Conservation (phyloP, 495 filamentous ascomycete species). For the Aspergillus campestris region DNA sequence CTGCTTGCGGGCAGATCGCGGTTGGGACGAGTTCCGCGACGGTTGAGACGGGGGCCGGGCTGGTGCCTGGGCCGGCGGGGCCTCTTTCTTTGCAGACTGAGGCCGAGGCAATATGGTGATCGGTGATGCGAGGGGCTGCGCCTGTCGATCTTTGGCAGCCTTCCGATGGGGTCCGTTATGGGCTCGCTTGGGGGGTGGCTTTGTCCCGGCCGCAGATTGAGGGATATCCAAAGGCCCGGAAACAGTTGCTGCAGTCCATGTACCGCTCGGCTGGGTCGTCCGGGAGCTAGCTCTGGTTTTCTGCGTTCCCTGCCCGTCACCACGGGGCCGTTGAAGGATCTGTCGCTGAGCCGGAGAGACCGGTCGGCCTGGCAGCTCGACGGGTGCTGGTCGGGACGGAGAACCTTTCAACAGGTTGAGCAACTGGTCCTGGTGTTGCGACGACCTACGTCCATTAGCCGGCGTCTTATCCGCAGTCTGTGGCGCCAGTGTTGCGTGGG, state of each 20-base stretch:
- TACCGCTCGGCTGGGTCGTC: constrained; percentile 5
- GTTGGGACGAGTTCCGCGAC: constrained; percentile 9
- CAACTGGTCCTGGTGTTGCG: constrained; percentile 34
- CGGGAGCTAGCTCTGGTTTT: constrained; percentile 10
- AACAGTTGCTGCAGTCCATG: constrained; percentile 38
- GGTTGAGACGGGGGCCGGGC: constrained; percentile 7
- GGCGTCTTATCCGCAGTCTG: constrained; percentile 10
- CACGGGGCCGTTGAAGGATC: constrained; percentile 28
- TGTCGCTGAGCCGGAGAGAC: constrained; percentile 21
- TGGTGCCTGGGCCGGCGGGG: constrained; percentile 8
- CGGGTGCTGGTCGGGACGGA: constrained; percentile 18
- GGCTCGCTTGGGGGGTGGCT: constrained; percentile 13
- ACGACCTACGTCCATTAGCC: constrained; percentile 18
- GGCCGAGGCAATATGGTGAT: constrained; percentile 40
- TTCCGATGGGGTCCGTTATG: constrained; percentile 17
- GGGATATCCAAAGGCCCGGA: constrained; percentile 42
- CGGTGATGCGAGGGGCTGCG: constrained; percentile 25
- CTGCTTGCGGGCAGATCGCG: constrained; percentile 8
- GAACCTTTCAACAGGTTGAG: constrained; percentile 28
- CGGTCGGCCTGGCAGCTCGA: constrained; percentile 26
- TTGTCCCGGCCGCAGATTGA: constrained; percentile 36
- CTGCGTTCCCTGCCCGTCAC: constrained; percentile 12
- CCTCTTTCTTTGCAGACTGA: constrained; percentile 26
- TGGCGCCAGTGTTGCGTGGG: constrained; percentile 22
- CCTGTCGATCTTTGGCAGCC: constrained; percentile 11